These are phyloP conservation scores for Clavispora vitiphila DNA, from an alignment of 805 yeast species.

Conservation along the genomic window DNA sequence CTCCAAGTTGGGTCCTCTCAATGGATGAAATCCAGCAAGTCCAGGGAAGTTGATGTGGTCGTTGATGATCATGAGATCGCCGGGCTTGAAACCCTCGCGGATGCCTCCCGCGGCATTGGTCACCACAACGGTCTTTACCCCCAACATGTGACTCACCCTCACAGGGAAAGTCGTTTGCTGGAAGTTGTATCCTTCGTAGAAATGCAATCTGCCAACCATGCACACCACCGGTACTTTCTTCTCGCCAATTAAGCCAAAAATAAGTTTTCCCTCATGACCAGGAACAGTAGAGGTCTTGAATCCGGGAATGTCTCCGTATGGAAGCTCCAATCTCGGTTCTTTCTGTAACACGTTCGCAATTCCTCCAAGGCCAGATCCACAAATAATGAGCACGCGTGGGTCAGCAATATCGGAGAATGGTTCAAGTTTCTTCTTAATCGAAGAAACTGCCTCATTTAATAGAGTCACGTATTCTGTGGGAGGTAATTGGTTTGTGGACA, in stretches of 20 bases:
- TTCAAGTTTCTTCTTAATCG: slow-evolving; percentile 11
- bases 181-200: slow-evolving; percentile 87
- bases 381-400: slow-evolving; percentile 74
- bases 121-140: slow-evolving; percentile 59
- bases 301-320: slow-evolving; percentile 72
- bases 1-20: slow-evolving; percentile 80
- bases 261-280: slow-evolving; percentile 82
- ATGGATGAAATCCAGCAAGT: slow-evolving; percentile 79
- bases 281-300: slow-evolving; percentile 78
- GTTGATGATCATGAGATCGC: slow-evolving; percentile 84
- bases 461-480: slow-evolving; percentile 16
- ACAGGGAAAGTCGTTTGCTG: slow-evolving; percentile 81
- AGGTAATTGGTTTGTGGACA: slow-evolving; percentile 9
- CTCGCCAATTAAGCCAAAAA: slow-evolving; percentile 70
- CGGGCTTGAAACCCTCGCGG: slow-evolving; percentile 61
- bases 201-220: slow-evolving; percentile 91
- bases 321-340: slow-evolving; percentile 44
- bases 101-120: slow-evolving; percentile 98
- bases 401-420: slow-evolving; percentile 9
- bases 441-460: slow-evolving; percentile 16
- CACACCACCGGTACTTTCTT: slow-evolving; percentile 76
- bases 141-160: slow-evolving; percentile 64
- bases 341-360: slow-evolving; percentile 52
- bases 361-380: slow-evolving; percentile 95
- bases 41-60: slow-evolving; percentile 95